Conservation (phyloP, 208 protist species). For the Leishmania tarentolae region DNA sequence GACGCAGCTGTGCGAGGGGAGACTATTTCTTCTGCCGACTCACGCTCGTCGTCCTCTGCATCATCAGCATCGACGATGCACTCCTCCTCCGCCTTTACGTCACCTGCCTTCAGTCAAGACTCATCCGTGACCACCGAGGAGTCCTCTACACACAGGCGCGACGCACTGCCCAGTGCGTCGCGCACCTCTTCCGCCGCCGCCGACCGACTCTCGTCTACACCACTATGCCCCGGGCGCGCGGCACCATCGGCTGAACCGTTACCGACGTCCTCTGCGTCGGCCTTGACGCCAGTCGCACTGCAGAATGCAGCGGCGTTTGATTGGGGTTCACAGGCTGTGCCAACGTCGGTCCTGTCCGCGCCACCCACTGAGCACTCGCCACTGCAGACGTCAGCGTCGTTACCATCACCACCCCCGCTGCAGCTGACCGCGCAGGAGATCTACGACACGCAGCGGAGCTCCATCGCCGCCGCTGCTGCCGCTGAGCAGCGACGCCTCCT, state of each 20-base stretch:
- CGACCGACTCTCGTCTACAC: neutral
- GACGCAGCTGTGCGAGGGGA: neutral
- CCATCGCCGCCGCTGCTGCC: constrained; percentile 22
- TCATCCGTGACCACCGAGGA: neutral
- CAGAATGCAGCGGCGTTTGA: neutral
- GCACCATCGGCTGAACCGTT: neutral
- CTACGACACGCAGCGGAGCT: constrained; percentile 17
- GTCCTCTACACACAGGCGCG: neutral
- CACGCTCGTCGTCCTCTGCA: neutral
- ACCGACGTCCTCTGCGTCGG: too few relatives aligned
- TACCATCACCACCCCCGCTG: neutral
- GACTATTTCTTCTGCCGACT: neutral
- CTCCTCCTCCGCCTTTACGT: constrained; percentile 18
- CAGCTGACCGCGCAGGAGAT: constrained; percentile 13
- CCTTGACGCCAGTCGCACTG: neutral
- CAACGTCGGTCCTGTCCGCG: neutral
- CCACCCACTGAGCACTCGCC: neutral
- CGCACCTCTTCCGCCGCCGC: neutral
- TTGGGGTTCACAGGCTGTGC: neutral
- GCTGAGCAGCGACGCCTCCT: constrained; percentile 37
- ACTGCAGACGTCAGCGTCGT: neutral
- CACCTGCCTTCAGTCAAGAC: constrained; percentile 13
- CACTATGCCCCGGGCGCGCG: neutral
- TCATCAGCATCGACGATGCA: constrained; percentile 10
- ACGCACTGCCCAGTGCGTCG: neutral